Percentiles rank a stretch among this genome's conserved stretches.
phyloP scores from a whole-genome alignment of 1,284 basidiomycete species.

The Exobasidium cylindrosporum region DNA sequence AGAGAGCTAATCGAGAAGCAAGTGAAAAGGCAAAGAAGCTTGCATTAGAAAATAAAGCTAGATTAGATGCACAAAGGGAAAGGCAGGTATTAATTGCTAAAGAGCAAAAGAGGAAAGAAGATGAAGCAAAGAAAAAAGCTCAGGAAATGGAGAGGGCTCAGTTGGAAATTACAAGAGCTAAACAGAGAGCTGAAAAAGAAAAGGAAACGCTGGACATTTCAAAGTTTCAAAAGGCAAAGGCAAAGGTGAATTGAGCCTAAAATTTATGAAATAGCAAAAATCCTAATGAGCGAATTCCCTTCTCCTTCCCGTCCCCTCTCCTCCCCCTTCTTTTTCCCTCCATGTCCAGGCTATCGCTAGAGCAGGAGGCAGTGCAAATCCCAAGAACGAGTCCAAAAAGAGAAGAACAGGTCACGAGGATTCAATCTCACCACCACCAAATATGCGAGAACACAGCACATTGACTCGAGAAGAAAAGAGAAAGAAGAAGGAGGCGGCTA shows the following conservation, averaged over 20 bases:
- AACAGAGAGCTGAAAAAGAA: background rate
- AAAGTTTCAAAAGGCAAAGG: background rate
- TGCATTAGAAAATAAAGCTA: background rate
- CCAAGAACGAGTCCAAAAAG: background rate
- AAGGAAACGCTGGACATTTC: slow-evolving; percentile 6
- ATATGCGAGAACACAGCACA: background rate
- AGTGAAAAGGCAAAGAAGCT: background rate
- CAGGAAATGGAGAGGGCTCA: slow-evolving; percentile 2
- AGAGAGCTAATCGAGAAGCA: background rate
- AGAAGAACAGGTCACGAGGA: background rate
- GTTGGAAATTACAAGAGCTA: background rate
- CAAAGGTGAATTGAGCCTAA: too few relatives aligned
- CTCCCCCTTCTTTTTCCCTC: too few relatives aligned
- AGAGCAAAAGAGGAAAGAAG: slow-evolving; percentile 4
- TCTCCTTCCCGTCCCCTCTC: too few relatives aligned
- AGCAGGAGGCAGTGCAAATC: slow-evolving; percentile 1
- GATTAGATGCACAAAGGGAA: background rate
- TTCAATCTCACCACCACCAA: background rate
- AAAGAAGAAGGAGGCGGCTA: slow-evolving; percentile 23
- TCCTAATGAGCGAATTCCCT: too few relatives aligned
- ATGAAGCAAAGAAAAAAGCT: background rate
- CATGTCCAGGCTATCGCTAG: slow-evolving; percentile 2
- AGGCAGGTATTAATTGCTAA: slow-evolving; percentile 1
- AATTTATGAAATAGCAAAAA: too few relatives aligned
- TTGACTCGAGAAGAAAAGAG: slow-evolving; percentile 41